Evolutionary conservation across 2,329 filamentous ascomycete species (phyloP).

Genomic region (Emydomyces testavorans): DNA sequence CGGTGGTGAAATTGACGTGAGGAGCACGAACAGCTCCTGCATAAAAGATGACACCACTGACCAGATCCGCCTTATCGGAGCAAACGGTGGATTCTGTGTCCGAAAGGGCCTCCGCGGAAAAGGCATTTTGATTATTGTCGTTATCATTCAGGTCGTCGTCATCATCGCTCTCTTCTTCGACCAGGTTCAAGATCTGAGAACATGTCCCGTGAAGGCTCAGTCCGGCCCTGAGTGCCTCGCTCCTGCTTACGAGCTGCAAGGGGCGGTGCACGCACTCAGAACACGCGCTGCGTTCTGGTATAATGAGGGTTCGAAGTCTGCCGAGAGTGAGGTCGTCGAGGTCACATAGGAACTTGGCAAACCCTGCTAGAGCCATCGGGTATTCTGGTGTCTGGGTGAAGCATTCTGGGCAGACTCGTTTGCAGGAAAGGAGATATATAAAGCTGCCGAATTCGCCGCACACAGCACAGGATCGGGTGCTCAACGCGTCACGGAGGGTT

Average conservation of each 20-base stretch:
- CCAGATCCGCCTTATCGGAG: conserved; percentile 4
- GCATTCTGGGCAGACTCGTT: conserved; percentile 26
- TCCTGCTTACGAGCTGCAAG: neutral
- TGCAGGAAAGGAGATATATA: conserved; percentile 26
- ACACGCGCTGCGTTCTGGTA: conserved; percentile 1
- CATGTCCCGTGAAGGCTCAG: neutral
- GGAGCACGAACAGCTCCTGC: conserved; percentile 7
- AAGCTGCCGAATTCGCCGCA: conserved; percentile 25
- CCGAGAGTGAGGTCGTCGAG: neutral
- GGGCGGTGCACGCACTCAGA: neutral
- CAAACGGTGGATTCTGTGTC: neutral
- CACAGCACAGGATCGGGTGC: conserved; percentile 21
- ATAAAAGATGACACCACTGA: conserved; percentile 1
- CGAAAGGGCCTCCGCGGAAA: neutral
- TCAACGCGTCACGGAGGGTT: conserved; percentile 18
- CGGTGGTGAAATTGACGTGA: conserved; percentile 1
- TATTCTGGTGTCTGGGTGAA: conserved; percentile 12
- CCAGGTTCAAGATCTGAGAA: neutral
- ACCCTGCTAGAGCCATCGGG: neutral
- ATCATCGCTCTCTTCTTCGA: neutral
- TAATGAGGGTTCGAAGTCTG: conserved; percentile 4
- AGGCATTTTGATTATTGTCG: neutral
- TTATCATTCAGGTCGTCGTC: neutral
- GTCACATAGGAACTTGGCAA: neutral
- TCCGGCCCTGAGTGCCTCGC: neutral